phyloP scores from a whole-genome alignment of 179 eudicot genomes.

The Vitellaria paradoxa region DNA sequence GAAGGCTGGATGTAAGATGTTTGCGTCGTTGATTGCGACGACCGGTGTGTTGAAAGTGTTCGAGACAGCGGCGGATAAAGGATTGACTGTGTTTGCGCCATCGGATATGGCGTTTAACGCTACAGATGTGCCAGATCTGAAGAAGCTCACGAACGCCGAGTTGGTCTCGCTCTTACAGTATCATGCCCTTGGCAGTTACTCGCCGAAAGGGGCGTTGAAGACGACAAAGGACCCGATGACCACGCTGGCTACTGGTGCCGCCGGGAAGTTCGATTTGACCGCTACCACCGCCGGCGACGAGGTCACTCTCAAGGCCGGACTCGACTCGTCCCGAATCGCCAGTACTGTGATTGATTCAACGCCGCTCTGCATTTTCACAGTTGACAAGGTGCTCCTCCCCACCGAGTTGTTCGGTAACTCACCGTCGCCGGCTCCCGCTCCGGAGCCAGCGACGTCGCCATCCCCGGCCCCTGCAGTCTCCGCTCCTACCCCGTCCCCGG shows the following conservation, averaged over 20 bases:
- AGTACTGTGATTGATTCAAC: conserved; percentile 52
- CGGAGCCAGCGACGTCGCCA: conserved; percentile 52
- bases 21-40: conserved; percentile 33
- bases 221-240: conserved; percentile 34
- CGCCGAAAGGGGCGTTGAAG: conserved; percentile 65
- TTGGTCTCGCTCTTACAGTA: conserved; percentile 56
- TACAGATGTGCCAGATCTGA: conserved; percentile 49
- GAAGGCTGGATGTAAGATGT: conserved; percentile 76
- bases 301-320: conserved; percentile 63
- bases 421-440: conserved; percentile 69
- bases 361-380: conserved; percentile 64
- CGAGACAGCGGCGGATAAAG: conserved; percentile 44
- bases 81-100: conserved; percentile 77
- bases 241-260: conserved; percentile 56
- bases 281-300: conserved; percentile 57
- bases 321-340: conserved; percentile 57
- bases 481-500: conserved; percentile 14
- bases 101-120: conserved; percentile 74
- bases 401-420: conserved; percentile 51
- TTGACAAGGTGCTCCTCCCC: conserved; percentile 62
- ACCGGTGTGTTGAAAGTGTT: conserved; percentile 54
- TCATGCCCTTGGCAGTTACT: conserved; percentile 61
- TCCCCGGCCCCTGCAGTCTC: conserved; percentile 37
- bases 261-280: conserved; percentile 52
- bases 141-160: conserved; percentile 55